Conservation (phyloP, 495 filamentous ascomycete species). For the Lasiosphaeria ovina region DNA sequence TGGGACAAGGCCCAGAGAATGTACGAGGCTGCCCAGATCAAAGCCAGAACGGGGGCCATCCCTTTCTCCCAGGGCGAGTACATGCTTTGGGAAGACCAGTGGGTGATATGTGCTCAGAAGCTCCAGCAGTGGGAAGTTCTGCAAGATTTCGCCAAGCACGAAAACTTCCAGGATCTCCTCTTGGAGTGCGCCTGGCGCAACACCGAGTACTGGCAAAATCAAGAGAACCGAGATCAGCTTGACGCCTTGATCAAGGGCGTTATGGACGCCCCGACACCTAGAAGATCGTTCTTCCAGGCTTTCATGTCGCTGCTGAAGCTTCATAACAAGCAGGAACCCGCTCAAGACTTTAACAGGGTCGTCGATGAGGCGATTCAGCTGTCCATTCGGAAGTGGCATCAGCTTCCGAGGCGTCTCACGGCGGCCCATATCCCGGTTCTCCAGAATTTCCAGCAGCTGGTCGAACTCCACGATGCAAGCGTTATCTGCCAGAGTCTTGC, state of each 20-base stretch:
- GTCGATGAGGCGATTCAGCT: conserved; percentile 96
- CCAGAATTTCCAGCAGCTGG: conserved; percentile 97
- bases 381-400: conserved; percentile 97
- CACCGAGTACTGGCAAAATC: conserved; percentile 85
- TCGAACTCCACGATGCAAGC: conserved; percentile 96
- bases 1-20: conserved; percentile 97
- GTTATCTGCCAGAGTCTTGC: conserved; percentile 88
- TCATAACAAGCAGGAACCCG: conserved; percentile 80
- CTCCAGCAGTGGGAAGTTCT: conserved; percentile 98
- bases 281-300: conserved; percentile 92
- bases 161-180: conserved; percentile 96
- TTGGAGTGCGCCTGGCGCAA: conserved; percentile 93
- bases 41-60: conserved; percentile 85
- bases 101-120: conserved; percentile 96
- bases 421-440: conserved; percentile 93
- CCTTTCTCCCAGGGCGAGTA: conserved; percentile 97
- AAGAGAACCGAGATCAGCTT: conserved; percentile 80
- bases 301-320: conserved; percentile 95
- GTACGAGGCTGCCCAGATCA: conserved; percentile 95
- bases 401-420: conserved; percentile 86
- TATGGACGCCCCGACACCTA: conserved; percentile 92
- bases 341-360: conserved; percentile 77
- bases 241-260: conserved; percentile 91
- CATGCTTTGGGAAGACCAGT: conserved; percentile 99
- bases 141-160: conserved; percentile 96